Conservation (phyloP, 1,139 yeast species). For the Candida sanyaensis region DNA sequence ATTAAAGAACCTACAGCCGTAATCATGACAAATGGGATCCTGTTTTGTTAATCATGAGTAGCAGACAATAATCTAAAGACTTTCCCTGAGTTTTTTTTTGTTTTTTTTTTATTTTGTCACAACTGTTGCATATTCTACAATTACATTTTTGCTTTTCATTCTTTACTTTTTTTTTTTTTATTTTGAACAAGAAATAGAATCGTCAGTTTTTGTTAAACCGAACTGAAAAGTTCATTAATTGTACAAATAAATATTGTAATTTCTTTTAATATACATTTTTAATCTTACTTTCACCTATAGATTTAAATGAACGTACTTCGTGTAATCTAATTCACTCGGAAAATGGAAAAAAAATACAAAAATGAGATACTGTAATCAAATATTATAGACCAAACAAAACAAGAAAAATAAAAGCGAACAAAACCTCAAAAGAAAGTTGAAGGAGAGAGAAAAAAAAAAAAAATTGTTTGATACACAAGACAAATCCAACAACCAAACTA, state of each 20-base stretch:
- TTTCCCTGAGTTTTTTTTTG: not conserved
- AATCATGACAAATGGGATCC: no score
- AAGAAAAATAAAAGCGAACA: not conserved
- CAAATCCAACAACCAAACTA: not conserved
- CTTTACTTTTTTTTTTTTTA: not conserved
- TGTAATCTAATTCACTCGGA: no score
- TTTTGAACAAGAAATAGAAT: not conserved
- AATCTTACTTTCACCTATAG: not conserved
- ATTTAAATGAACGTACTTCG: no score
- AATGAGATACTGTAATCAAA: no score
- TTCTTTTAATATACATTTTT: not conserved
- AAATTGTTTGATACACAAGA: not conserved
- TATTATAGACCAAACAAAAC: not conserved
- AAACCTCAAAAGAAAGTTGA: not conserved
- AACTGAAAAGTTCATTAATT: not conserved
- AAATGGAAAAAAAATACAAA: no score
- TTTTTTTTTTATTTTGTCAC: not conserved
- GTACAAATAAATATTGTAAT: constrained; percentile 1
- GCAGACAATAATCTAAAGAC: no score
- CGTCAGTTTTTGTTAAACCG: not conserved
- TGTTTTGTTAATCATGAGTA: no score
- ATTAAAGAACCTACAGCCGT: no score
- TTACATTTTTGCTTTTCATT: not conserved
- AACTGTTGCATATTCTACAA: no score
- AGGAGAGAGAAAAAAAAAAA: not conserved